phyloP scores from a whole-genome alignment of 768 basidiomycete genomes.

The Pleurotus pulmonarius region DNA sequence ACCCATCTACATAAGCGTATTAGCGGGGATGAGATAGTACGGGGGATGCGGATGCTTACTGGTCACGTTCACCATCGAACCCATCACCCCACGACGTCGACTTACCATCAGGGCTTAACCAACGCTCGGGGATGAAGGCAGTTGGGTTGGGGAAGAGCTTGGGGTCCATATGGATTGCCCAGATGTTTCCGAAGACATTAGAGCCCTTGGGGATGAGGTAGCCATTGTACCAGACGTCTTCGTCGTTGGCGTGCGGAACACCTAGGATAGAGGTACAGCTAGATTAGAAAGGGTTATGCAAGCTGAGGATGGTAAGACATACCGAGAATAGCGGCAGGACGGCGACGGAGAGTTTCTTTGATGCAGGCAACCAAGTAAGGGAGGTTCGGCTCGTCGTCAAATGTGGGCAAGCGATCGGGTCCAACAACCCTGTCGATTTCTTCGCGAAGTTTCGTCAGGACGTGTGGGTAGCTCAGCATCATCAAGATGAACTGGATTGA shows the following conservation, averaged over 20 bases:
- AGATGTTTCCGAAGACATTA: conserved; percentile 13
- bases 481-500: neutral
- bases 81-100: neutral
- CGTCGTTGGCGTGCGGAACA: neutral
- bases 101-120: neutral
- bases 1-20: neutral
- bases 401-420: conserved; percentile 30
- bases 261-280: conserved; percentile 10
- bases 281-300: neutral
- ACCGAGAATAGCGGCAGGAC: conserved; percentile 43
- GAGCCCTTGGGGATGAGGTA: conserved; percentile 16
- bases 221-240: conserved; percentile 18
- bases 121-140: neutral
- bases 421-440: conserved; percentile 46
- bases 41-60: neutral
- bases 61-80: neutral
- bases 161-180: conserved; percentile 3
- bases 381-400: conserved; percentile 37
- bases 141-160: neutral
- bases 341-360: conserved; percentile 47
- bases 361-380: conserved; percentile 48
- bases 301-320: neutral
- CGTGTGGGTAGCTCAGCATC: conserved; percentile 27
- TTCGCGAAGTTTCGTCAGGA: conserved; percentile 46
- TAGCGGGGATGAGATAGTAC: too few species aligned